A percentile compares a stretch with the other conserved stretches of the same genome.
phyloP scores from a whole-genome alignment of 192 early-diverging fungal species.

The Geosiphon pyriformis region DNA sequence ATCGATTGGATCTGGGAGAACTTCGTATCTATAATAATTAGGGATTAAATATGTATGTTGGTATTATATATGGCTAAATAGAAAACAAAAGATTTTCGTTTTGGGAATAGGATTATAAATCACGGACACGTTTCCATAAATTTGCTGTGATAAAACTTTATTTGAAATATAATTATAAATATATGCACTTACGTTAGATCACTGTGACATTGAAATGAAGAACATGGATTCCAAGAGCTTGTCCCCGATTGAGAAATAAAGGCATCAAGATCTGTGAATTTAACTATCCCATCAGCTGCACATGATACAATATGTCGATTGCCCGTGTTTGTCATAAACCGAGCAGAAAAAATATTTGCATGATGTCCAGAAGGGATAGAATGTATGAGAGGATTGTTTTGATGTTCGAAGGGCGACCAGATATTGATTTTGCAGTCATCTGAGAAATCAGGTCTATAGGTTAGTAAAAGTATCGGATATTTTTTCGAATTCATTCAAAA shows the following conservation, averaged over 20 bases:
- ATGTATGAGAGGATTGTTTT: slow-evolving; percentile 29
- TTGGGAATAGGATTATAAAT: too few species aligned
- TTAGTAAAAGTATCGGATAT: too few species aligned
- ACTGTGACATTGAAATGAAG: slow-evolving; percentile 38
- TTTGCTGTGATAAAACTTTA: background rate
- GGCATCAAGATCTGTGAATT: slow-evolving; percentile 45
- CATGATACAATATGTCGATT: slow-evolving; percentile 56
- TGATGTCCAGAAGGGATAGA: slow-evolving; percentile 53
- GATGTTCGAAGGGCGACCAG: slow-evolving; percentile 34
- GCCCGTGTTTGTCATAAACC: slow-evolving; percentile 55
- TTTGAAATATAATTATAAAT: background rate
- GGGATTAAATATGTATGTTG: background rate
- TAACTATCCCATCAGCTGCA: slow-evolving; percentile 55
- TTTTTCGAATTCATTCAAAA: too few species aligned
- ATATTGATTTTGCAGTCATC: slow-evolving; percentile 46
- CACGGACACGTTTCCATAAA: background rate
- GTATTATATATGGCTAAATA: too few species aligned
- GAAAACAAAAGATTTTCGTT: too few species aligned
- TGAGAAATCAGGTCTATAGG: slow-evolving; percentile 11
- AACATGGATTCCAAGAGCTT: slow-evolving; percentile 25
- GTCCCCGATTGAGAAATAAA: slow-evolving; percentile 20
- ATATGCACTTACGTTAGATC: slow-evolving; percentile 26
- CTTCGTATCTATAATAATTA: slow-evolving; percentile 33
- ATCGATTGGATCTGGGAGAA: slow-evolving; percentile 40
- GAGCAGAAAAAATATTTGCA: slow-evolving; percentile 76